Evolutionary conservation across 2,329 filamentous ascomycete species (phyloP).

Genomic region (Penicillium aurantiogriseum): DNA sequence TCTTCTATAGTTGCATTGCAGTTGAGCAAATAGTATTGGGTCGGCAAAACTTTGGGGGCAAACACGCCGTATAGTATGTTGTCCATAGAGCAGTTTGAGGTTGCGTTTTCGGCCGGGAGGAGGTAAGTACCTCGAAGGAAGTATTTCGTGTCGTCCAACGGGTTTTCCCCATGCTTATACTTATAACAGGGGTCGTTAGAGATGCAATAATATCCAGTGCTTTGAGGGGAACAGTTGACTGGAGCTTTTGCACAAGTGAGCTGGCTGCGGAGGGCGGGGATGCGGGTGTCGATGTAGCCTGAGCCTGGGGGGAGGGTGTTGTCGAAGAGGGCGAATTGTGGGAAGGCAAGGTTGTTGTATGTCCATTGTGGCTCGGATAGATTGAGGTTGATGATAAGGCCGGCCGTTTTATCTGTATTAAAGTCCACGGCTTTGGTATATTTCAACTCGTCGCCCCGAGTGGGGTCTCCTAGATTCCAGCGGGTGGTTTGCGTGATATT

Average conservation of each 20-base stretch:
- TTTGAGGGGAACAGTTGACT: neutral
- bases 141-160: neutral
- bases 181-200: neutral
- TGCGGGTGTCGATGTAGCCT: neutral
- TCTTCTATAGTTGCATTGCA: conserved; percentile 8
- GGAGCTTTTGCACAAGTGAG: neutral
- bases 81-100: neutral
- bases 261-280: neutral
- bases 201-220: neutral
- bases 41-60: neutral
- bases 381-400: conserved; percentile 27
- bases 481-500: neutral
- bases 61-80: neutral
- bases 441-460: neutral
- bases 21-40: neutral
- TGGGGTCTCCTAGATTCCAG: conserved; percentile 6
- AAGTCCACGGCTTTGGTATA: neutral
- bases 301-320: too few species aligned
- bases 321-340: neutral
- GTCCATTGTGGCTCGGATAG: conserved; percentile 35
- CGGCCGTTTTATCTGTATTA: neutral
- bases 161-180: neutral
- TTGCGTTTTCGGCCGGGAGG: neutral
- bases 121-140: neutral
- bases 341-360: conserved; percentile 30